phyloP scores from a whole-genome alignment of 192 early-diverging fungal species.

The Coemansia sp. region DNA sequence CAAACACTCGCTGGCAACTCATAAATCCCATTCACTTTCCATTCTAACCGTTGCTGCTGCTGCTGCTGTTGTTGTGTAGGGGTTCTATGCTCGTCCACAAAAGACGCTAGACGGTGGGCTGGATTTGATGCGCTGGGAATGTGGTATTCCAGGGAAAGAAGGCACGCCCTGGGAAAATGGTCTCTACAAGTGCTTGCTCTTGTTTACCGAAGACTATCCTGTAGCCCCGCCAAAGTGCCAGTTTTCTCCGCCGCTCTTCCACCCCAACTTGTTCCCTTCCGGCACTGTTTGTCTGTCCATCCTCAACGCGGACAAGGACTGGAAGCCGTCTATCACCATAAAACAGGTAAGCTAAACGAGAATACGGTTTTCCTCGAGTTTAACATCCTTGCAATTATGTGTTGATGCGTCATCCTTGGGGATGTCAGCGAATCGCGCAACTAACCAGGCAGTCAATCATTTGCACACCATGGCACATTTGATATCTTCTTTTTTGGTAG shows the following conservation, averaged over 20 bases:
- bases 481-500: conserved; percentile 33
- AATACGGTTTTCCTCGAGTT: no score
- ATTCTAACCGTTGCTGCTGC: conserved; percentile 3
- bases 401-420: no score
- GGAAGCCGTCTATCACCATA: conserved; percentile 94
- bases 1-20: not conserved
- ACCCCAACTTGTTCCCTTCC: conserved; percentile 96
- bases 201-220: conserved; percentile 90
- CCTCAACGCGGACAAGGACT: conserved; percentile 92
- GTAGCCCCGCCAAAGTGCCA: conserved; percentile 87
- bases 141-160: conserved; percentile 74
- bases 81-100: conserved; percentile 90
- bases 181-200: conserved; percentile 79
- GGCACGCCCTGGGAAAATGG: conserved; percentile 86
- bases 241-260: conserved; percentile 80
- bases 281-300: conserved; percentile 98
- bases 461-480: no score
- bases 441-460: no score
- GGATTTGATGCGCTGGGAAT: conserved; percentile 85
- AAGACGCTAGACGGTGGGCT: conserved; percentile 80
- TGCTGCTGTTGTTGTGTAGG: conserved; percentile 40
- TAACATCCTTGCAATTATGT: no score
- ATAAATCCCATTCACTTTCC: not conserved
- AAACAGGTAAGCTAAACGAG: conserved; percentile 67
- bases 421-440: no score